Conservation (phyloP, 2,329 filamentous ascomycete genomes). For the Aspergillus ibericus region DNA sequence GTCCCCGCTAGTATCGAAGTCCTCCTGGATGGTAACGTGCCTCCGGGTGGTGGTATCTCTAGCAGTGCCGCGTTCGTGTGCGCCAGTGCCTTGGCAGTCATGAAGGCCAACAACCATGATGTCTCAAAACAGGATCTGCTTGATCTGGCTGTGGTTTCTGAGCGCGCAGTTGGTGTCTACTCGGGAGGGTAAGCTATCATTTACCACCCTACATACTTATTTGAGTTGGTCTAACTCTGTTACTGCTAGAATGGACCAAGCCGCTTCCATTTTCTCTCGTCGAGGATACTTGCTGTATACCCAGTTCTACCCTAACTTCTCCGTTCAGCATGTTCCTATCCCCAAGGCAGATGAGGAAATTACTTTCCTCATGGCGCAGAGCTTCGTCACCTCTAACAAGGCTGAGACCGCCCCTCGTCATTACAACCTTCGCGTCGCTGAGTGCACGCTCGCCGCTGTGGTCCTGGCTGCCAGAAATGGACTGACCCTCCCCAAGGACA, state of each 20-base stretch:
- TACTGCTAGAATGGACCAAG: constrained; percentile 81
- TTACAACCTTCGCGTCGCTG: constrained; percentile 96
- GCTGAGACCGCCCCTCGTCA: constrained; percentile 88
- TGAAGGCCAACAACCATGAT: constrained; percentile 78
- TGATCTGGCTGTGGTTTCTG: constrained; percentile 90
- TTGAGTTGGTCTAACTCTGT: neutral
- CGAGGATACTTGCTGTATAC: constrained; percentile 86
- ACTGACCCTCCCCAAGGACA: constrained; percentile 71
- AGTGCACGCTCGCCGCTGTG: constrained; percentile 83
- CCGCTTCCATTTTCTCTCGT: constrained; percentile 89
- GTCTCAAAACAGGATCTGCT: constrained; percentile 91
- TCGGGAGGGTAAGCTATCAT: constrained; percentile 73
- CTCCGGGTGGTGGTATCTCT: constrained; percentile 85
- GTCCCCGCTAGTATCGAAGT: constrained; percentile 78
- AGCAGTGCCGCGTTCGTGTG: constrained; percentile 94
- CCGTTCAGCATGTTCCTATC: constrained; percentile 75
- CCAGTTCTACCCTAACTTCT: constrained; percentile 77
- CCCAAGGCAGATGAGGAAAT: constrained; percentile 79
- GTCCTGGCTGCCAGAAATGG: constrained; percentile 61
- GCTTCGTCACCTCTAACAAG: constrained; percentile 91
- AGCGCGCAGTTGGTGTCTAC: constrained; percentile 92
- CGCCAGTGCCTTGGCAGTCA: constrained; percentile 81
- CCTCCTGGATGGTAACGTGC: constrained; percentile 87
- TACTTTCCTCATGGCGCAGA: constrained; percentile 91
- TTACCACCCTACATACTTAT: neutral